A percentile compares a stretch with the other conserved stretches of the same genome.
Evolutionary conservation across 2,329 filamentous ascomycete genomes (phyloP).

Genomic region (Raffaelea ambrosiae): DNA sequence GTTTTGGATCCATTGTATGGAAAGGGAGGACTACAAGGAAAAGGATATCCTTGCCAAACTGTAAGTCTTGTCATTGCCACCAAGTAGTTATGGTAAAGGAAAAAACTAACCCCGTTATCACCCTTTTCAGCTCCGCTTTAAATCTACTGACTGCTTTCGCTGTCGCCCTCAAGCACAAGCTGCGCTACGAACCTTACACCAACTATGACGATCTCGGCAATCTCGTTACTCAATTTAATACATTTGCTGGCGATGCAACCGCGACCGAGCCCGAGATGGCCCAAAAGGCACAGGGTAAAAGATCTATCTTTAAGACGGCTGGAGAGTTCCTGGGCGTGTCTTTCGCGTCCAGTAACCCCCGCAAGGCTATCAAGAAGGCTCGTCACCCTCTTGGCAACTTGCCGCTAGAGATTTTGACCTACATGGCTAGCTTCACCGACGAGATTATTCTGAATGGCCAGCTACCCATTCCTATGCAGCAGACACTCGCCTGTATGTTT

Average conservation of each 20-base stretch:
- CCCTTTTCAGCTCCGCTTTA: constrained; percentile 39
- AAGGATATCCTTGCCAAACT: constrained; percentile 61
- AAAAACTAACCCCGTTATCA: too few relatives aligned
- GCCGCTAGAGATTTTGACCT: constrained; percentile 62
- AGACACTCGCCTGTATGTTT: constrained; percentile 32
- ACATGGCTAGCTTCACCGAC: constrained; percentile 55
- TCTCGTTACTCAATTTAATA: constrained; percentile 55
- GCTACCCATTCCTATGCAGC: constrained; percentile 37
- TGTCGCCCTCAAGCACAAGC: constrained; percentile 62
- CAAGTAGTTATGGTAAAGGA: too few relatives aligned
- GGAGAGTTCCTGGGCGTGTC: constrained; percentile 60
- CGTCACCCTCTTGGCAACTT: constrained; percentile 61
- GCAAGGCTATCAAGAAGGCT: constrained; percentile 58
- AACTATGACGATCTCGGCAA: constrained; percentile 58
- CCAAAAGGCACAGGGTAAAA: background rate
- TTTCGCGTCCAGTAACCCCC: constrained; percentile 60
- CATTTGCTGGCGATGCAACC: constrained; percentile 45
- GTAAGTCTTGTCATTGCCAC: constrained; percentile 9
- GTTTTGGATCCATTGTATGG: constrained; percentile 71
- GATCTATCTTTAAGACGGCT: constrained; percentile 36
- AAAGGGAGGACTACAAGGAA: constrained; percentile 47
- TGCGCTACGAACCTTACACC: constrained; percentile 64
- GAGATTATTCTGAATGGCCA: constrained; percentile 41
- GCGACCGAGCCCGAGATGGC: constrained; percentile 22
- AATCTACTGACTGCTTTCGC: constrained; percentile 64